These are phyloP conservation scores for Pseudonitzschia multistriata DNA, from an alignment of 108 stramenopile species.

Conservation along the genomic window DNA sequence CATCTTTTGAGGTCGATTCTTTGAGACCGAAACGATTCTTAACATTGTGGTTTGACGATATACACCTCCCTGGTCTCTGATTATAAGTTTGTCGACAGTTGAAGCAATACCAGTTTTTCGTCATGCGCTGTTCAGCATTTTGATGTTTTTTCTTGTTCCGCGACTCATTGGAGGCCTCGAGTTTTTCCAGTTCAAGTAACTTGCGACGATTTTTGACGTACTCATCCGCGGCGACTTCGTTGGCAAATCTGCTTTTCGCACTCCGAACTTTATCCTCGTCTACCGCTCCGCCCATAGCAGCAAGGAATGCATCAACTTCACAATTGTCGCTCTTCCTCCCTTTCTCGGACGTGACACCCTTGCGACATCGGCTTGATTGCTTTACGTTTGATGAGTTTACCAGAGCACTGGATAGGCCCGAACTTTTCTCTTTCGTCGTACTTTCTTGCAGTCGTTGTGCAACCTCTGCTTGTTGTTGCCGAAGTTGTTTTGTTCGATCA, in stretches of 20 bases:
- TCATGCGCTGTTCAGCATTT: conserved; percentile 18
- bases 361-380: too few relatives aligned
- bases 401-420: background rate
- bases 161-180: conserved; percentile 31
- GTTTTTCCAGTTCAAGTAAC: conserved; percentile 63
- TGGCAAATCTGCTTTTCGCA: conserved; percentile 72
- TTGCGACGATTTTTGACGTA: conserved; percentile 58
- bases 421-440: background rate
- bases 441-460: conserved; percentile 15
- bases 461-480: conserved; percentile 41
- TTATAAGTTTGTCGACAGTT: conserved; percentile 39
- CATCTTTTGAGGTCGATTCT: conserved; percentile 25
- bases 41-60: conserved; percentile 46
- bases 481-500: conserved; percentile 12
- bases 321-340: background rate
- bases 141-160: conserved; percentile 22
- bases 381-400: background rate
- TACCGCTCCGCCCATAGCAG: conserved; percentile 13
- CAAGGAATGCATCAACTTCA: conserved; percentile 16
- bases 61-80: conserved; percentile 41
- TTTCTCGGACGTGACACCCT: too few relatives aligned
- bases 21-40: conserved; percentile 42
- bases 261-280: conserved; percentile 32
- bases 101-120: conserved; percentile 51
- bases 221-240: conserved; percentile 65